A percentile compares a stretch with the other conserved stretches of the same genome.
These are phyloP conservation scores for Ophiocordyceps australis DNA, from an alignment of 2,329 filamentous ascomycete genomes.

Conservation along the genomic window DNA sequence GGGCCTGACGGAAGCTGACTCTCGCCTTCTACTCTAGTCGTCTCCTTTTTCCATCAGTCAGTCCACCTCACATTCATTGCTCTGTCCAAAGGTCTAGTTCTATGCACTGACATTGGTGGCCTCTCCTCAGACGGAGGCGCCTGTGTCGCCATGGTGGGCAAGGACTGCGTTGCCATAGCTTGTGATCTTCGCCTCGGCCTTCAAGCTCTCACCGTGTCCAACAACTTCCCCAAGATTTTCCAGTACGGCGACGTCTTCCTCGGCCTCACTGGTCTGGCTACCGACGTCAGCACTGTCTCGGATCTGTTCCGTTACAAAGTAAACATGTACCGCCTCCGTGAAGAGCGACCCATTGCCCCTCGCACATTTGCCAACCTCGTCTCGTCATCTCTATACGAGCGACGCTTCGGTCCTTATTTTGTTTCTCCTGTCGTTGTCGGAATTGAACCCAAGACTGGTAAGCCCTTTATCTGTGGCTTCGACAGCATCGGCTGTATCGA, in stretches of 20 bases:
- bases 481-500: slow-evolving; percentile 99
- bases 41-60: slow-evolving; percentile 93
- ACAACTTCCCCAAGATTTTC: slow-evolving; percentile 99
- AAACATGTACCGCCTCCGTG: slow-evolving; percentile 98
- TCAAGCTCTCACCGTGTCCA: slow-evolving; percentile 91
- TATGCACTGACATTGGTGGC: slow-evolving; percentile 96
- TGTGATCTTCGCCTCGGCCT: slow-evolving; percentile 96
- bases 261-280: slow-evolving; percentile 87
- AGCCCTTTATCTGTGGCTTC: slow-evolving; percentile 97
- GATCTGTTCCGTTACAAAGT: slow-evolving; percentile 99
- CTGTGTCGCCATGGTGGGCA: slow-evolving; percentile 97
- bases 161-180: slow-evolving; percentile 98
- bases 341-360: slow-evolving; percentile 91
- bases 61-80: slow-evolving; percentile 8
- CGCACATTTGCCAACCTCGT: slow-evolving; percentile 95
- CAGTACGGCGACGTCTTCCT: slow-evolving; percentile 91
- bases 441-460: slow-evolving; percentile 80
- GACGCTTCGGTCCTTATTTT: slow-evolving; percentile 90
- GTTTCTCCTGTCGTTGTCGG: slow-evolving; percentile 89
- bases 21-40: slow-evolving; percentile 31
- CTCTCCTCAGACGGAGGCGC: slow-evolving; percentile 63
- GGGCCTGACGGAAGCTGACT: no score
- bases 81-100: slow-evolving; percentile 52
- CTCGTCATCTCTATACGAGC: slow-evolving; percentile 79
- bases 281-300: slow-evolving; percentile 83